Evolutionary conservation across 148 eudicot genomes (phyloP).

Genomic region (Cornus kousa): DNA sequence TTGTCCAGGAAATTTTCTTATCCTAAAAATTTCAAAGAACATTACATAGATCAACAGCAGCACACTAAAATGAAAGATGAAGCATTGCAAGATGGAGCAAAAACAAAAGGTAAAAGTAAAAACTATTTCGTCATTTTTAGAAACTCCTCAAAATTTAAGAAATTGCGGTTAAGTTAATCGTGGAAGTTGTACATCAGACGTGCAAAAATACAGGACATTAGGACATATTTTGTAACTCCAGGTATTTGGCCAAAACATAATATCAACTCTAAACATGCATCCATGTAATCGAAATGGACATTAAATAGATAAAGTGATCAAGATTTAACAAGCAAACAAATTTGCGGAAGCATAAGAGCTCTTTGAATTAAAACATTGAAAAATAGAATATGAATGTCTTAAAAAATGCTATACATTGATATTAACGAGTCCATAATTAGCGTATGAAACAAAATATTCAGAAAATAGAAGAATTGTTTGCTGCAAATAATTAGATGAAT

Average conservation of each 20-base stretch:
- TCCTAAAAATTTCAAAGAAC: constrained; percentile 42
- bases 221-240: background rate
- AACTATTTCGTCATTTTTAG: background rate
- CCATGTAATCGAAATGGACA: background rate
- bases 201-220: background rate
- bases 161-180: background rate
- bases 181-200: background rate
- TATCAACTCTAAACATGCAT: background rate
- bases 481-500: background rate
- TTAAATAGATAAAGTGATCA: background rate
- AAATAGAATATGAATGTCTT: background rate
- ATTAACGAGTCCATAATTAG: background rate
- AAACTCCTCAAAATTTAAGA: background rate
- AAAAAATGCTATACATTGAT: background rate
- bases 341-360: background rate
- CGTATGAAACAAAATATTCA: background rate
- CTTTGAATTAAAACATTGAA: background rate
- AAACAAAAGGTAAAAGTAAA: background rate
- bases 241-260: background rate
- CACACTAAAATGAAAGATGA: background rate
- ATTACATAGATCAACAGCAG: background rate
- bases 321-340: background rate
- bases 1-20: constrained; percentile 97
- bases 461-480: background rate
- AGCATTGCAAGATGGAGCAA: background rate